phyloP scores from a whole-genome alignment of 2,329 filamentous ascomycete species.

The Fusarium sp. region DNA sequence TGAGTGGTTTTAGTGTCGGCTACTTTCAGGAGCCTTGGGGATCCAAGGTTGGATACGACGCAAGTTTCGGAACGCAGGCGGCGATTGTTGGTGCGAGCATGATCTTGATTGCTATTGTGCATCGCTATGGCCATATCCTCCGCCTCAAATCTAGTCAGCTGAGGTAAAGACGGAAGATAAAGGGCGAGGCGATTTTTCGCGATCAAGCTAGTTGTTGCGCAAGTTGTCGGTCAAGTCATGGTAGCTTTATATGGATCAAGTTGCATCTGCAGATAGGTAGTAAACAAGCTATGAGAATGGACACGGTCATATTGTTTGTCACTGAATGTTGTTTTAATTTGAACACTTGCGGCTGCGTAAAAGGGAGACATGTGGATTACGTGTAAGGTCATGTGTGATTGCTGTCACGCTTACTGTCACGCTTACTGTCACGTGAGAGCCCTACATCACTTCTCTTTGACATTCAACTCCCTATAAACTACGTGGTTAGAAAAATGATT shows the following conservation, averaged over 20 bases:
- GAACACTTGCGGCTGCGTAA: background rate
- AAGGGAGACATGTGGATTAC: background rate
- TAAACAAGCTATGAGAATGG: background rate
- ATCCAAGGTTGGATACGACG: constrained; percentile 49
- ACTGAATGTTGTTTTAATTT: background rate
- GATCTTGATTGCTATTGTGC: constrained; percentile 41
- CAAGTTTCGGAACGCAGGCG: constrained; percentile 55
- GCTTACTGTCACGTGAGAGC: background rate
- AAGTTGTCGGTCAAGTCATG: background rate
- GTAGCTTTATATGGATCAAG: background rate
- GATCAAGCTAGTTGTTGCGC: background rate
- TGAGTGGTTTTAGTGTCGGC: constrained; percentile 60
- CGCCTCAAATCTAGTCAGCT: constrained; percentile 22
- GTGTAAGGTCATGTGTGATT: too few species aligned
- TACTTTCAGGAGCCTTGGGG: constrained; percentile 63
- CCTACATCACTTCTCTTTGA: background rate
- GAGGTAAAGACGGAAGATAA: background rate
- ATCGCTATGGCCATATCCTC: constrained; percentile 17
- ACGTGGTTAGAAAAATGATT: too few species aligned
- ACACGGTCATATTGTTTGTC: background rate
- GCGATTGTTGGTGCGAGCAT: constrained; percentile 40
- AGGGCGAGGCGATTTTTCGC: background rate
- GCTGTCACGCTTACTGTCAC: too few species aligned
- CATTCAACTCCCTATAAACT: too few species aligned
- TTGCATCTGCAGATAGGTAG: background rate